phyloP scores from a whole-genome alignment of 2,329 filamentous ascomycete genomes.

The Cryphonectria naterciae region DNA sequence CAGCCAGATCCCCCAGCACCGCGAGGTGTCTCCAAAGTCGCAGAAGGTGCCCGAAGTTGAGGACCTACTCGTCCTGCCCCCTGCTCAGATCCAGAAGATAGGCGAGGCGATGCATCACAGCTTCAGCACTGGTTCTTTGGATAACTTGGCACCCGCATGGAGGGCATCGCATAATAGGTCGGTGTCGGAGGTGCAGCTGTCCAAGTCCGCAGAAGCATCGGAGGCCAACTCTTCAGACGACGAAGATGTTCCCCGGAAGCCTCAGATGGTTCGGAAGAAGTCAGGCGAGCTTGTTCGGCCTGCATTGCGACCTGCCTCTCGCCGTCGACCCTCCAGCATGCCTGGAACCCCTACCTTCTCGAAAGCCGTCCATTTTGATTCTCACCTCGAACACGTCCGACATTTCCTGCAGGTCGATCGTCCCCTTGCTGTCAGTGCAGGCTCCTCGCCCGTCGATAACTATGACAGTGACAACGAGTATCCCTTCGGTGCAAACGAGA shows the following conservation, averaged over 20 bases:
- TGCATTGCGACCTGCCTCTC: conserved; percentile 79
- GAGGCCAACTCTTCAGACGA: conserved; percentile 61
- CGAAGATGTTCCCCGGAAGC: conserved; percentile 66
- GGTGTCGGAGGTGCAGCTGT: conserved; percentile 54
- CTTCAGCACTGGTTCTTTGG: conserved; percentile 52
- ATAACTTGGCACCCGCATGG: conserved; percentile 46
- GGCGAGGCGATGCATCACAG: conserved; percentile 49
- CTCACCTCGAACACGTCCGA: conserved; percentile 91
- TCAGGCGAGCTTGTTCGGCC: conserved; percentile 95
- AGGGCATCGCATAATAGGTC: conserved; percentile 57
- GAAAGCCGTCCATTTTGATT: conserved; percentile 98
- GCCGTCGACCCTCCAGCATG: conserved; percentile 89
- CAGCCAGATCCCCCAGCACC: conserved; percentile 72
- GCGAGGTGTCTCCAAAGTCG: conserved; percentile 58
- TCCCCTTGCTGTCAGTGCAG: conserved; percentile 93
- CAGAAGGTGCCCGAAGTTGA: conserved; percentile 35
- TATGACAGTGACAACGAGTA: conserved; percentile 90
- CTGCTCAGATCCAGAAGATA: conserved; percentile 39
- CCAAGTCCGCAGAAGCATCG: conserved; percentile 54
- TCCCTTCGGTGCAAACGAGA: conserved; percentile 70
- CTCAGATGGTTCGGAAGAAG: conserved; percentile 96
- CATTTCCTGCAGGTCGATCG: conserved; percentile 95
- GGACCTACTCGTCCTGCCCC: conserved; percentile 41
- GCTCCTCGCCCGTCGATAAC: conserved; percentile 85
- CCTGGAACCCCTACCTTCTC: conserved; percentile 94